A percentile compares a stretch with the other conserved stretches of the same genome.
Evolutionary conservation across 805 yeast species (phyloP).

Genomic region (Teunomyces barrocoloradensis): DNA sequence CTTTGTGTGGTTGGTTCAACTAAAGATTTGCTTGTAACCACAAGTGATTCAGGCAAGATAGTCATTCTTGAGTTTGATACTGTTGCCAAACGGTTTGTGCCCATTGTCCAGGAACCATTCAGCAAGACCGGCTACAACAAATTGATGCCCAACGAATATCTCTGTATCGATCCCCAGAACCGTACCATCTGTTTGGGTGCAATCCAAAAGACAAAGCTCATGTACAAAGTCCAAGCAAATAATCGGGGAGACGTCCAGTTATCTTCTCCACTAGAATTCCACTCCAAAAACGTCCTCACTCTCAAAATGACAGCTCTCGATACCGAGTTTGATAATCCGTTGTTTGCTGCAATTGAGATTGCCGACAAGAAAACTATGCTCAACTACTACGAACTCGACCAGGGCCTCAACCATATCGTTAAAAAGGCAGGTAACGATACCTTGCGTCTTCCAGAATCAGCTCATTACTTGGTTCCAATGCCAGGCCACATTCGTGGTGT

Average conservation of each 20-base stretch:
- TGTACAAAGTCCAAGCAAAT: slow-evolving; percentile 58
- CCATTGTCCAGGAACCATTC: slow-evolving; percentile 61
- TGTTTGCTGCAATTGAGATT: slow-evolving; percentile 76
- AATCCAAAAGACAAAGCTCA: slow-evolving; percentile 69
- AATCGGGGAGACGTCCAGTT: slow-evolving; percentile 45
- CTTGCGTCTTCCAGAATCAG: slow-evolving; percentile 18
- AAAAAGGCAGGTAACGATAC: slow-evolving; percentile 15
- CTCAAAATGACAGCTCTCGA: slow-evolving; percentile 60
- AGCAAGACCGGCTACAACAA: slow-evolving; percentile 75
- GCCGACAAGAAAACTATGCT: slow-evolving; percentile 37
- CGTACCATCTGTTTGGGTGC: slow-evolving; percentile 72
- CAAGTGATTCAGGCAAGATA: slow-evolving; percentile 80
- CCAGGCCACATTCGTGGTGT: slow-evolving; percentile 76
- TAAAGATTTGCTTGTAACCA: slow-evolving; percentile 58
- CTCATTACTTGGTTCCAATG: slow-evolving; percentile 58
- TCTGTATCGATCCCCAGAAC: slow-evolving; percentile 68
- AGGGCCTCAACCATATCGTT: slow-evolving; percentile 78
- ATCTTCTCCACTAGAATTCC: slow-evolving; percentile 74
- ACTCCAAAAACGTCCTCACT: slow-evolving; percentile 49
- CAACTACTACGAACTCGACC: slow-evolving; percentile 76
- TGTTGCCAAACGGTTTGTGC: slow-evolving; percentile 38
- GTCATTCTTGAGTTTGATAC: slow-evolving; percentile 48
- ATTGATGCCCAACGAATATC: slow-evolving; percentile 68
- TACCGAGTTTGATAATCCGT: slow-evolving; percentile 77
- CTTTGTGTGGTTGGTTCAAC: slow-evolving; percentile 53